Percentiles rank a stretch among this genome's conserved stretches.
Evolutionary conservation across 2,329 filamentous ascomycete species (phyloP).

Genomic region (Periglandula ipomoeae): DNA sequence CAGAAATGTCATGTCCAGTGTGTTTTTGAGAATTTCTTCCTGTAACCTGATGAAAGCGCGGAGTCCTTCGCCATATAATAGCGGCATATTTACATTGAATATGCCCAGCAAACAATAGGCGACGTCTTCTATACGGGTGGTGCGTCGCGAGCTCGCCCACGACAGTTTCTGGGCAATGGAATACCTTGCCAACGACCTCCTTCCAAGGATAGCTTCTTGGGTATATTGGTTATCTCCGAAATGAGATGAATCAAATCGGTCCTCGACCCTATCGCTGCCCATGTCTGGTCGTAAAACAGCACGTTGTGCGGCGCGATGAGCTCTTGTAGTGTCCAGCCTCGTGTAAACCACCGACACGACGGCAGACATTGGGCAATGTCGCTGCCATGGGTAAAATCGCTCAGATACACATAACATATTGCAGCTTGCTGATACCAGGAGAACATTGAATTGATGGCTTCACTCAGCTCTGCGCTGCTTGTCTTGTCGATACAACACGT

Average conservation of each 20-base stretch:
- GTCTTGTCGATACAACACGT: slow-evolving; percentile 16
- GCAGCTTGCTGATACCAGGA: slow-evolving; percentile 12
- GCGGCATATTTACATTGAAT: slow-evolving; percentile 11
- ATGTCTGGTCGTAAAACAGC: slow-evolving; percentile 15
- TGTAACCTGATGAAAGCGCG: no score
- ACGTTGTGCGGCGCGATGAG: slow-evolving; percentile 16
- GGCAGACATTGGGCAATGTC: neutral
- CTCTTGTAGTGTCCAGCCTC: slow-evolving; percentile 11
- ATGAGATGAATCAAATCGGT: slow-evolving; percentile 13
- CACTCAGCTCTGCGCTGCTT: no score
- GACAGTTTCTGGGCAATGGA: slow-evolving; percentile 10
- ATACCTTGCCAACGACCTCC: slow-evolving; percentile 7
- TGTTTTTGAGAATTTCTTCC: no score
- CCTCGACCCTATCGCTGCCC: slow-evolving; percentile 14
- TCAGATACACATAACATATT: slow-evolving; percentile 13
- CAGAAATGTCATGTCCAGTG: no score
- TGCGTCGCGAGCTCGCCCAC: slow-evolving; percentile 12
- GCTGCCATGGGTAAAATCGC: slow-evolving; percentile 6
- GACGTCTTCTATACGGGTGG: slow-evolving; percentile 10
- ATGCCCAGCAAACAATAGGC: slow-evolving; percentile 13
- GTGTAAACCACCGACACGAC: slow-evolving; percentile 9
- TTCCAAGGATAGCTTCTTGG: slow-evolving; percentile 10
- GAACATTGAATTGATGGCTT: no score
- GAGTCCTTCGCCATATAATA: slow-evolving; percentile 13
- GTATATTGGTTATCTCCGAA: slow-evolving; percentile 15